Conservation (phyloP, 2,329 filamentous ascomycete species). For the Alternaria triticina region DNA sequence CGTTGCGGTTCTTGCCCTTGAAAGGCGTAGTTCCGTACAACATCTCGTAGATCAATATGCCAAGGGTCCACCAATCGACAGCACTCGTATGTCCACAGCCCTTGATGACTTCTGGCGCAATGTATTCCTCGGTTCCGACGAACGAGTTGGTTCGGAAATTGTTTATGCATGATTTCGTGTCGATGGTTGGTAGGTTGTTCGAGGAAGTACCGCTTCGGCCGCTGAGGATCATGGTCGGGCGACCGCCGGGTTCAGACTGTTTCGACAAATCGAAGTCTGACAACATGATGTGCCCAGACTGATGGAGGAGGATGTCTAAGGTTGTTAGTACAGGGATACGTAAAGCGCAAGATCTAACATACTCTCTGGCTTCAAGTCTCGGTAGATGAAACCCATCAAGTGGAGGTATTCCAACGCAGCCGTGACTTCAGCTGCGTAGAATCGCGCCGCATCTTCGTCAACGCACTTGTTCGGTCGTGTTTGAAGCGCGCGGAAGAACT, state of each 20-base stretch:
- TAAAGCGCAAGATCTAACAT: constrained; percentile 49
- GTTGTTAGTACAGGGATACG: constrained; percentile 45
- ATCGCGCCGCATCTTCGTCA: constrained; percentile 92
- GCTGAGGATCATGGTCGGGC: constrained; percentile 91
- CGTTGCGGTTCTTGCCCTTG: constrained; percentile 98
- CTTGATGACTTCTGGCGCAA: constrained; percentile 98
- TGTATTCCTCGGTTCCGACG: constrained; percentile 98
- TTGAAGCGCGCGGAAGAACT: constrained; percentile 97
- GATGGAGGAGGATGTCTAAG: constrained; percentile 91
- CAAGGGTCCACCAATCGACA: constrained; percentile 98
- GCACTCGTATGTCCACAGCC: constrained; percentile 97
- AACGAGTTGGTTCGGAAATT: constrained; percentile 99
- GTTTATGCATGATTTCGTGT: constrained; percentile 97
- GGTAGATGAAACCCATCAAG: constrained; percentile 99
- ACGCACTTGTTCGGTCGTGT: constrained; percentile 97
- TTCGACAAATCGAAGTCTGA: constrained; percentile 99
- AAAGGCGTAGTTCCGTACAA: constrained; percentile 97
- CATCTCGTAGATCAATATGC: constrained; percentile 98
- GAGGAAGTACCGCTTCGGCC: constrained; percentile 82
- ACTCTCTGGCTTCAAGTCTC: constrained; percentile 97
- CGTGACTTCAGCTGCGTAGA: constrained; percentile 97
- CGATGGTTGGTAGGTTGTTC: constrained; percentile 90
- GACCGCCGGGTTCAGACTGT: constrained; percentile 93
- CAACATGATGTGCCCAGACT: constrained; percentile 99
- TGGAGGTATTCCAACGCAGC: constrained; percentile 96